Percentiles rank a stretch among this genome's conserved stretches.
Evolutionary conservation across 257 asterid species (phyloP).

Genomic region (Avicennia marina): DNA sequence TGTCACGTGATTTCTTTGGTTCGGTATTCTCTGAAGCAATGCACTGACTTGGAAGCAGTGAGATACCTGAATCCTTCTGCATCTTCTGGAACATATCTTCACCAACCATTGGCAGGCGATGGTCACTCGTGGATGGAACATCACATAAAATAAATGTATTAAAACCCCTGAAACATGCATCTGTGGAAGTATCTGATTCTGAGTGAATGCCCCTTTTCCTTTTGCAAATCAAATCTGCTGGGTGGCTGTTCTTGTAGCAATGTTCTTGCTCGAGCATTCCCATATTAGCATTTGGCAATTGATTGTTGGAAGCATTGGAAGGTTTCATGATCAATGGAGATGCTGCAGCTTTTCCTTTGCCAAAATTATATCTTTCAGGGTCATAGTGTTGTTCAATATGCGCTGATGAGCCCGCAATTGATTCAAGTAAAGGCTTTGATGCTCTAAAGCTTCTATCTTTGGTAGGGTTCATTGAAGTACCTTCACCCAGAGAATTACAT

Average conservation of each 20-base stretch:
- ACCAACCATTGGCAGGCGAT: constrained; percentile 10
- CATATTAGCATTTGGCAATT: constrained; percentile 19
- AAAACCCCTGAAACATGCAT: constrained; percentile 18
- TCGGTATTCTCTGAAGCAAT: constrained; percentile 19
- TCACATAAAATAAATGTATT: constrained; percentile 18
- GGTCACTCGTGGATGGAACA: constrained; percentile 23
- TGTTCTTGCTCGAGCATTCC: constrained; percentile 25
- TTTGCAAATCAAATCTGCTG: background rate
- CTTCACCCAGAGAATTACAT: background rate
- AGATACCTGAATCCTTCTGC: constrained; percentile 17
- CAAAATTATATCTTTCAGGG: constrained; percentile 11
- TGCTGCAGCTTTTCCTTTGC: constrained; percentile 31
- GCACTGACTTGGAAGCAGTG: constrained; percentile 12
- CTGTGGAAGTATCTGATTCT: constrained; percentile 11
- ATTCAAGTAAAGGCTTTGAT: constrained; percentile 26
- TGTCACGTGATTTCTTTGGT: constrained; percentile 16
- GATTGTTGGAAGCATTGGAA: constrained; percentile 9
- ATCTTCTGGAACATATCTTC: constrained; percentile 25
- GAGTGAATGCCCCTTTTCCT: background rate
- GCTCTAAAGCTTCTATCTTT: constrained; percentile 15
- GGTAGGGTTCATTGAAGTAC: constrained; percentile 27
- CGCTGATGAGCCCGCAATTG: constrained; percentile 29
- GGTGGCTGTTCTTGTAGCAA: constrained; percentile 11
- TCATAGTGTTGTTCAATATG: constrained; percentile 16
- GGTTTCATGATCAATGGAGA: constrained; percentile 10